These are phyloP conservation scores for Geotrichum klebahnii DNA, from an alignment of 1,139 yeast species.

Conservation along the genomic window DNA sequence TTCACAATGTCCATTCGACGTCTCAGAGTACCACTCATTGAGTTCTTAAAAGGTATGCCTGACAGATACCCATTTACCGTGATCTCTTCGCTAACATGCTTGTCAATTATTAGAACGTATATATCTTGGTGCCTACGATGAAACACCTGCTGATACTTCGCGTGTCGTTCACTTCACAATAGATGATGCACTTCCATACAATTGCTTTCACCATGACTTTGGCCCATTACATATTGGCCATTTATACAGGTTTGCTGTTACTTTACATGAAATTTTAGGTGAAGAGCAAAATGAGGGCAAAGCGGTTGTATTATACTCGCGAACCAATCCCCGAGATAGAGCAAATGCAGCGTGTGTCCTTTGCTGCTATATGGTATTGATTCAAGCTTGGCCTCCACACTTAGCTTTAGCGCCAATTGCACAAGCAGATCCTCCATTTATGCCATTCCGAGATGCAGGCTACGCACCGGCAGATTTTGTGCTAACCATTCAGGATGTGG, in stretches of 20 bases:
- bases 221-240: constrained; percentile 95
- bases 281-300: constrained; percentile 80
- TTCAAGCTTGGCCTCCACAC: constrained; percentile 98
- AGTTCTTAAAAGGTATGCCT: constrained; percentile 47
- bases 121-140: constrained; percentile 85
- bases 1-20: constrained; percentile 6
- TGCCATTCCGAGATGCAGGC: constrained; percentile 95
- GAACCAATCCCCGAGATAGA: constrained; percentile 73
- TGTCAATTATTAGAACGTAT: no score
- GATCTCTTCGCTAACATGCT: no score
- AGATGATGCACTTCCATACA: constrained; percentile 86
- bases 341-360: constrained; percentile 95
- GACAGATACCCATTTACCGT: no score
- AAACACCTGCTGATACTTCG: constrained; percentile 69
- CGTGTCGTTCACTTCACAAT: constrained; percentile 83
- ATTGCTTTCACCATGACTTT: constrained; percentile 89
- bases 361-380: constrained; percentile 90
- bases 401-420: constrained; percentile 92
- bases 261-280: constrained; percentile 82
- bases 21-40: constrained; percentile 37
- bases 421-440: constrained; percentile 89
- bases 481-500: constrained; percentile 87
- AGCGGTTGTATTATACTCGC: constrained; percentile 85
- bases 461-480: constrained; percentile 93
- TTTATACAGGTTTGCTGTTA: constrained; percentile 89